Base-by-base conservation (phyloP, 371 early-diverging fungal genomes). In the Apophysomyces sp. region DNA sequence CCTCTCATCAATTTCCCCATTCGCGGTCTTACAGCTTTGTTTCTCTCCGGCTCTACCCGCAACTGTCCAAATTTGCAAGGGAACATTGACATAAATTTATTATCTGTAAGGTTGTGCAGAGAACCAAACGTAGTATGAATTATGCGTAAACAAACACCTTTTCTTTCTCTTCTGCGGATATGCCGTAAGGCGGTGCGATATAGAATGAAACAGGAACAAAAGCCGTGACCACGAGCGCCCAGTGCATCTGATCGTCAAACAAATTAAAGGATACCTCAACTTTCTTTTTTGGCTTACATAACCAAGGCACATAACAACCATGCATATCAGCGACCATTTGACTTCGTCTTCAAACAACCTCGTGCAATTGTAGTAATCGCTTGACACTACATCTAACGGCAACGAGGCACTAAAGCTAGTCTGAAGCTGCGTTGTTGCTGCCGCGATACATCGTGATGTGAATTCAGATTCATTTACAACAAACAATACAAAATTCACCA, bases 221-320 rank as follows among this genome's bases (percentile, higher is more conserved):
- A 4, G 57, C 41, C 24, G 65, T 55, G 28, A 65, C 34, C 1
- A 69, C 58, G 5, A 69, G 36, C 15, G 57, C 52, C 64, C 64
- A 69, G 30, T 65, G 65, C 2, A 61, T 51, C 69, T 68, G 41
- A 40, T n/a, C 15, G 31, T n/a, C 44, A 18, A 36, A 16, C n/a
- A 18, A 8, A 6, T 32, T 31, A 28, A 9, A 12, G n/a, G n/a
- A n/a, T n/a, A n/a, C n/a, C n/a, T n/a, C n/a, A n/a, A n/a, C n/a
- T n/a, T n/a, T n/a, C n/a, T n/a, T n/a, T n/a, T n/a, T n/a, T n/a
- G 29, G 61, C 75, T 66, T 77, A 73, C 81, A 65, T 81, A 81
- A 29, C 74, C 51, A 30, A 78, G 51, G 61, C 57, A 69, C 65
- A 81, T 75, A 12, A 72, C 40, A 2, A 75, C 40, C 11, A 71